Base-by-base conservation (phyloP, 768 basidiomycete species). In the Boletellus sp. region DNA sequence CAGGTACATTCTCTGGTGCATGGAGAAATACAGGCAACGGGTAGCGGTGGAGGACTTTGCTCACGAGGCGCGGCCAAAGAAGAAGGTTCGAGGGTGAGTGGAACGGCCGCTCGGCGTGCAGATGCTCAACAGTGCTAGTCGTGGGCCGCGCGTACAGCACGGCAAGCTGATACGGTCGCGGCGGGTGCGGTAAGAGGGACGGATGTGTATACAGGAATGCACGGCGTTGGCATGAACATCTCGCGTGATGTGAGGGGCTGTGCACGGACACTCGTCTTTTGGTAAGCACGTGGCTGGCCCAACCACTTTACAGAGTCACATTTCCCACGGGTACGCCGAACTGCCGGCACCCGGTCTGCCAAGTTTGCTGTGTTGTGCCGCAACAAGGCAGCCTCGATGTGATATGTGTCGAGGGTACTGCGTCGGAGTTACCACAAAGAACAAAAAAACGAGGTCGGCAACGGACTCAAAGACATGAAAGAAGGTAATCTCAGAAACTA, bases 1-100 rank as follows among this genome's bases (percentile, higher is more conserved):
- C 56, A 92, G 90, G 62, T 93, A 93, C 59, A 80, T 91, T 49
- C 70, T 91, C 8, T 91, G 89, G 90, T 83, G 83, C 57, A 83
- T 90, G 83, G 81, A 88, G 62, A 91, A 89, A 62, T 93, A 77
- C 65, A 77, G 87, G 22, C 71, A 72, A 45, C 82, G 80, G 1
- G 59, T 72, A 23, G 70, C 80, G 1, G 72, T 87, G 3, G 62
- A 72, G 17, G 74, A 77, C 9, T 87, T 89, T 63, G 83, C 84
- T 6, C 80, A 87, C 57, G 80, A 82, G 45, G 65, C 76, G 11
- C 78, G 64, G 57, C 79, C 85, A n/a, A 86, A 81, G 68, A 92
- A 89, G 73, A 87, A 78, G 54, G 75, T 85, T 61, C 76, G 90
- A 73, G 89, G 89, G 90, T 91, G 55, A 60, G 84, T 74, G 13